Evolutionary conservation across 176 grass and related monocot species (phyloP).

Genomic region (Typha latifolia): DNA sequence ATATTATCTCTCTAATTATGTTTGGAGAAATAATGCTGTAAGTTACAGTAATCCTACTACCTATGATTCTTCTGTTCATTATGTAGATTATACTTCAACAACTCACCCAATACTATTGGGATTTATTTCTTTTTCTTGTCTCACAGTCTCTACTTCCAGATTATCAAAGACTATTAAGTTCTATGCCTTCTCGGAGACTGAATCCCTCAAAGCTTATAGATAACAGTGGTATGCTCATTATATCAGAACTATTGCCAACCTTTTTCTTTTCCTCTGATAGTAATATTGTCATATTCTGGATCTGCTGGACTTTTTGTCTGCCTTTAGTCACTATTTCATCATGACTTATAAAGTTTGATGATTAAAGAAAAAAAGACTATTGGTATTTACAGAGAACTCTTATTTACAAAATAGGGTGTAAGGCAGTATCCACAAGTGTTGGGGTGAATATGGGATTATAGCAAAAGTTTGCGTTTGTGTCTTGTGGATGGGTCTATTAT

Average conservation of each 20-base stretch:
- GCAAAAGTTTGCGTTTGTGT: too few species aligned
- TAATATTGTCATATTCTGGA: too few species aligned
- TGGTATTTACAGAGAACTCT: too few species aligned
- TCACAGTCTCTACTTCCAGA: conserved; percentile 90
- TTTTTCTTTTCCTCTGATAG: too few species aligned
- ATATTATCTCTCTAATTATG: not conserved
- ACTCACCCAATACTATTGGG: not conserved
- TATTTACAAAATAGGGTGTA: too few species aligned
- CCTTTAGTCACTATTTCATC: too few species aligned
- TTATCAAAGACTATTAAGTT: conserved; percentile 98
- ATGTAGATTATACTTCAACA: not conserved
- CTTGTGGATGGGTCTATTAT: too few species aligned
- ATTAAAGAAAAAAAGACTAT: too few species aligned
- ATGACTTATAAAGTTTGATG: too few species aligned
- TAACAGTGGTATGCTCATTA: conserved; percentile 64
- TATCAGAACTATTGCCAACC: not conserved
- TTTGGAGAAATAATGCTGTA: not conserved
- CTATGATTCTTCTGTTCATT: not conserved
- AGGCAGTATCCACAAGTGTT: too few species aligned
- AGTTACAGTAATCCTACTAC: not conserved
- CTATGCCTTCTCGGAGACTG: conserved; percentile 74
- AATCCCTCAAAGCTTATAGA: conserved; percentile 99
- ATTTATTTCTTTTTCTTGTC: conserved; percentile 19
- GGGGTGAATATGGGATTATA: too few species aligned
- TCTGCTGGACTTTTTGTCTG: too few species aligned